Base-by-base conservation (phyloP, 164 flowering plant species). In the Umbilicus rupestris region DNA sequence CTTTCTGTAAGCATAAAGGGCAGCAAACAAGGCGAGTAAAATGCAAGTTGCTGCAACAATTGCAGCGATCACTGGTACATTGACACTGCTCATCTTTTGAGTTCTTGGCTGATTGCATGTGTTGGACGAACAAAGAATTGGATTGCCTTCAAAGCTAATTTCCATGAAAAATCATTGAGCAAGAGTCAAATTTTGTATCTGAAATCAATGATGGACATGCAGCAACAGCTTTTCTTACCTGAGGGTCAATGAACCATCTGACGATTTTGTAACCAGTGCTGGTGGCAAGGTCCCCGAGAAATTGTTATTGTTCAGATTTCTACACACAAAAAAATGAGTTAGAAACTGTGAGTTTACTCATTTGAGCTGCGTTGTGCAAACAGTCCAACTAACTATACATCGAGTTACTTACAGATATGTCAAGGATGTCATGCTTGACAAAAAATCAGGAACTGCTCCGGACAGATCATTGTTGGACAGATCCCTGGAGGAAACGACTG, bases 391-490 rank as follows among this genome's bases (percentile, higher is more conserved):
- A 5, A 55, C 12, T 28, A 28, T 4, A 3, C 19, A 28, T n/a
- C 6, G 33, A 28, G 60, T 55, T 7, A 30, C 60, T 55, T 55
- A 55, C 60, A 55, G 19, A 55, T 11, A 55, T 55, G 19, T 55
- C 29, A 55, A 55, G 60, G 60, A 55, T 28, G 31, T 55, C 60
- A 55, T 55, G 60, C 60, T 55, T 28, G 60, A 55, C 29, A 55
- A 29, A 17, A 55, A 55, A 28, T 28, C 60, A 28, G 60, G 60
- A 28, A 55, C 33, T 11, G n/a, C 60, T 24, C 60, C 60, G 0
- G 60, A 55, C 33, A 55, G 60, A 55, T 28, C 7, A 16, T 55
- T 55, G 33, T 55, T 55, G 60, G 60, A 55, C 60, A 55, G 14
- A 29, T 55, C 60, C 60, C 60, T 55, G 60, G 28, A 52, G 22